phyloP scores from a whole-genome alignment of 208 protist species.

The Naegleria lovaniensis region DNA sequence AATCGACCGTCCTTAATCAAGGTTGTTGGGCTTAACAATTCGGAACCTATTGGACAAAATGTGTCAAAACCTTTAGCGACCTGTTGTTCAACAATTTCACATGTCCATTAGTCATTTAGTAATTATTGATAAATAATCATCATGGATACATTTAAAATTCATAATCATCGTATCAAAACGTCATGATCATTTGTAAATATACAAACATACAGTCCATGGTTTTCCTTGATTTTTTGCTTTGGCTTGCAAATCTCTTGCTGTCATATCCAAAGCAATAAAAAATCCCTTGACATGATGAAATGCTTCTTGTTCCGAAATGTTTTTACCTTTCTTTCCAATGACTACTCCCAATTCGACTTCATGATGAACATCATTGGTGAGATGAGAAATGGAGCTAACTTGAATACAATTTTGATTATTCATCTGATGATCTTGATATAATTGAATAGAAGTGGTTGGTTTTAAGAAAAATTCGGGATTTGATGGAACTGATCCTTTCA shows the following conservation, averaged over 20 bases:
- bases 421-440: not conserved
- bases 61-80: constrained; percentile 70
- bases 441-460: not conserved
- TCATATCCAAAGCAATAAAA: constrained; percentile 72
- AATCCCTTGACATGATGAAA: constrained; percentile 63
- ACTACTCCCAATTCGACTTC: constrained; percentile 13
- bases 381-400: too few species aligned
- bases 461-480: not conserved
- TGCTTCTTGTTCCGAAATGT: constrained; percentile 30
- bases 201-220: constrained; percentile 75
- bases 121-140: too few species aligned
- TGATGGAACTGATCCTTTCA: not conserved
- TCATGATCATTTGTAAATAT: too few species aligned
- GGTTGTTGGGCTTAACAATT: constrained; percentile 43
- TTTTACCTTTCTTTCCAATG: not conserved
- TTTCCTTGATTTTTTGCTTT: constrained; percentile 57
- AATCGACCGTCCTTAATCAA: not conserved
- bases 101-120: too few species aligned
- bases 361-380: not conserved
- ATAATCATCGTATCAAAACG: too few species aligned
- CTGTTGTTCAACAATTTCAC: too few species aligned
- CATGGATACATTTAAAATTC: too few species aligned
- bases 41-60: constrained; percentile 51
- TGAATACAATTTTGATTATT: too few species aligned
- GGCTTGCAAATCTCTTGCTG: constrained; percentile 67